These are phyloP conservation scores for Candida glucosophila DNA, from an alignment of 1,139 yeast genomes.

Conservation along the genomic window DNA sequence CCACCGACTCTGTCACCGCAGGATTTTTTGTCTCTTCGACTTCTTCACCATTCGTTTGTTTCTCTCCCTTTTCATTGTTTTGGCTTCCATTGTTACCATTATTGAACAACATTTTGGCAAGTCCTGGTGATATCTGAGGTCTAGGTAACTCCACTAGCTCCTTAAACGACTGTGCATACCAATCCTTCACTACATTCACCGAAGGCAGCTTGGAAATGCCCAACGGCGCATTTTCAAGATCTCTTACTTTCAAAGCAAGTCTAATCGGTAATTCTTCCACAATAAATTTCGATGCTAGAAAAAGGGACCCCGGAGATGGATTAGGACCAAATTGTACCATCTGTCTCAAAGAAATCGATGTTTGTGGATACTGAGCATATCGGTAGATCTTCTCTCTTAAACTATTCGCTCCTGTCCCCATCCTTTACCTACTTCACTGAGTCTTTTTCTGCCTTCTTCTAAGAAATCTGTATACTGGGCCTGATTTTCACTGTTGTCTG, in stretches of 20 bases:
- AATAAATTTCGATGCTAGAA: constrained; percentile 77
- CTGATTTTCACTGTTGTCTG: no score
- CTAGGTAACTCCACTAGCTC: constrained; percentile 57
- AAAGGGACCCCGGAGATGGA: constrained; percentile 72
- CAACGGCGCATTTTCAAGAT: constrained; percentile 71
- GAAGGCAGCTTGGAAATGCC: constrained; percentile 69
- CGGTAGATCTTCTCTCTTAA: constrained; percentile 33
- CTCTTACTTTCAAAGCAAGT: constrained; percentile 78
- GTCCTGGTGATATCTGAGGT: constrained; percentile 35
- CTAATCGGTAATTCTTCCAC: constrained; percentile 85
- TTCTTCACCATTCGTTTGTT: no score
- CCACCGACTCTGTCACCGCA: constrained; percentile 21
- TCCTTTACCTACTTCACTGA: constrained; percentile 5
- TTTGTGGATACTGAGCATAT: constrained; percentile 72
- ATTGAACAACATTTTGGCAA: constrained; percentile 24
- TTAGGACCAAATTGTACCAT: constrained; percentile 89
- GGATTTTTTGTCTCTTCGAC: constrained; percentile 18
- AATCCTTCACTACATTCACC: constrained; percentile 67
- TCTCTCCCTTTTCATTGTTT: constrained; percentile 1
- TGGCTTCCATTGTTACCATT: constrained; percentile 5
- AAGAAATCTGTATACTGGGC: no score
- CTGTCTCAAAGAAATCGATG: constrained; percentile 76
- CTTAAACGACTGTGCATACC: constrained; percentile 90
- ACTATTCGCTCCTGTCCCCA: constrained; percentile 36
- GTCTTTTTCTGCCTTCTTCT: no score